A percentile compares a stretch with the other conserved stretches of the same genome.
Evolutionary conservation across 352 stramenopile species (phyloP).

Genomic region (Globisporangium middletonii): DNA sequence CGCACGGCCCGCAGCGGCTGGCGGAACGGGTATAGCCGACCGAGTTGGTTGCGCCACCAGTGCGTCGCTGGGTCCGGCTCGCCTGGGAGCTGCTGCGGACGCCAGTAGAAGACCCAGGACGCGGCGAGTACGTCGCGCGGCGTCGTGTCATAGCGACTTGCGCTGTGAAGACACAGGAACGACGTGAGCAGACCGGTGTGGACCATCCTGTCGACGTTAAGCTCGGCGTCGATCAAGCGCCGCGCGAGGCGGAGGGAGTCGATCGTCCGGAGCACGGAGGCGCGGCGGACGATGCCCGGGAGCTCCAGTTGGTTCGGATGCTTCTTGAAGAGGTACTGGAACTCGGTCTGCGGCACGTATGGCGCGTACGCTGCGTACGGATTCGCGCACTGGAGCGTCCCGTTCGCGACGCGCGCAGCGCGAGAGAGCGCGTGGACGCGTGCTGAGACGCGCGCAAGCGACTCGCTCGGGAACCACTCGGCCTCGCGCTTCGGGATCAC

Average conservation of each 20-base stretch:
- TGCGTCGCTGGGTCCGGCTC: constrained; percentile 32
- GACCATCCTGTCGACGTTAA: constrained; percentile 31
- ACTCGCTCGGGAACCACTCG: constrained; percentile 36
- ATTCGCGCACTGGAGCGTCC: constrained; percentile 20
- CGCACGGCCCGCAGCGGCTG: constrained; percentile 74
- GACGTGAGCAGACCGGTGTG: constrained; percentile 21
- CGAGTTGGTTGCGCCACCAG: constrained; percentile 33
- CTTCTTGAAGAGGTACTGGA: constrained; percentile 65
- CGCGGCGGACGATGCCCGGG: constrained; percentile 26
- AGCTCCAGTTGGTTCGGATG: constrained; percentile 49
- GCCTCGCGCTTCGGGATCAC: constrained; percentile 33
- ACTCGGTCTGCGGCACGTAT: constrained; percentile 37
- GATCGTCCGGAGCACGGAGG: constrained; percentile 51
- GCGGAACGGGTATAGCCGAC: constrained; percentile 36
- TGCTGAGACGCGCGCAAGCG: constrained; percentile 29
- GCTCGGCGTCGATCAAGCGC: constrained; percentile 37
- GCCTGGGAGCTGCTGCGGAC: constrained; percentile 23
- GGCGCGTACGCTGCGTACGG: constrained; percentile 24
- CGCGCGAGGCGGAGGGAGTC: constrained; percentile 48
- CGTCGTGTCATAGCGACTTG: constrained; percentile 44
- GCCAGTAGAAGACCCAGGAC: constrained; percentile 61
- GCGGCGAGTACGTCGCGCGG: constrained; percentile 25
- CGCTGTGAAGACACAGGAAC: constrained; percentile 46
- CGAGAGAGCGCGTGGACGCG: constrained; percentile 46
- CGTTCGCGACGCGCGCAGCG: constrained; percentile 18